Percentiles rank a stretch among this genome's conserved stretches.
These are phyloP conservation scores for Panaeolus papilionaceus DNA, from an alignment of 768 basidiomycete genomes.

Conservation along the genomic window DNA sequence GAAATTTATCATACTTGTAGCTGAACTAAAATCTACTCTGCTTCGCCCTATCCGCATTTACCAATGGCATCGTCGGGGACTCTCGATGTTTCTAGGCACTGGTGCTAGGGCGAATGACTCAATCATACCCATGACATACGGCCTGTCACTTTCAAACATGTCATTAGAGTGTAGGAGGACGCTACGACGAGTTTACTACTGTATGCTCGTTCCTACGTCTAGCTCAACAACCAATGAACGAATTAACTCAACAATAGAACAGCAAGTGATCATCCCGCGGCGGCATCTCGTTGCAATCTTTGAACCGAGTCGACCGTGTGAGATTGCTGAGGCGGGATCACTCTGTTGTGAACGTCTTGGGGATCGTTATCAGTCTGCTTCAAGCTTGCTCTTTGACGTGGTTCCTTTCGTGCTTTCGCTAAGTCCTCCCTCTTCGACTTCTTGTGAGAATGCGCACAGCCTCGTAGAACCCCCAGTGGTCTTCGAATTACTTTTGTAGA, in stretches of 20 bases:
- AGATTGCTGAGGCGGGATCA: not conserved
- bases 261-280: conserved; percentile 9
- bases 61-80: not conserved
- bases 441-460: conserved; percentile 13
- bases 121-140: not conserved
- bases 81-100: not conserved
- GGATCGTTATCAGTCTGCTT: conserved; percentile 5
- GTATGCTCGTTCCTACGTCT: not conserved
- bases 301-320: conserved; percentile 1
- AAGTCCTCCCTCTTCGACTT: conserved; percentile 6
- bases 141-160: not conserved
- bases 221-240: not conserved
- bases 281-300: conserved; percentile 1
- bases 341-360: conserved; percentile 1
- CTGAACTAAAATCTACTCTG: not conserved
- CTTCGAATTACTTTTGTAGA: not conserved
- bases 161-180: not conserved
- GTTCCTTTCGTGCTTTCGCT: not conserved
- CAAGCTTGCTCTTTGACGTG: conserved; percentile 7
- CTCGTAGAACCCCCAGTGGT: not conserved
- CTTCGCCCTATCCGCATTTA: not conserved
- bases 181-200: not conserved
- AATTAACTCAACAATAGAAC: not conserved
- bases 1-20: not conserved
- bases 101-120: not conserved